phyloP scores from a whole-genome alignment of 495 filamentous ascomycete genomes.

The Neurospora tetraspora region DNA sequence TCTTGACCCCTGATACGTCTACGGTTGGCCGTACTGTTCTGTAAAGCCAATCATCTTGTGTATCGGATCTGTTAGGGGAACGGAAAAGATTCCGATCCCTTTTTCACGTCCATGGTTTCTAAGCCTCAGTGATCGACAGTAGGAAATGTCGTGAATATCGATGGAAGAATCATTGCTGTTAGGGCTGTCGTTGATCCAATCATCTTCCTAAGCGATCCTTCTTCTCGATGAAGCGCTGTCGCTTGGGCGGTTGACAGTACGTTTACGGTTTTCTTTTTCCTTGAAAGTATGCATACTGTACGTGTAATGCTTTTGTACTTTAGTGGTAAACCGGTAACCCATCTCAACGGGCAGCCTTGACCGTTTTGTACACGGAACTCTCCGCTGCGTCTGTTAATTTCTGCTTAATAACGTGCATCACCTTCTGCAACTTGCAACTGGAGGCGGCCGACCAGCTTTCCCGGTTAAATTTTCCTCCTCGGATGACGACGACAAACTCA shows the following conservation, averaged over 20 bases:
- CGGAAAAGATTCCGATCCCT: neutral
- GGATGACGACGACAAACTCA: neutral
- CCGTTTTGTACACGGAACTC: neutral
- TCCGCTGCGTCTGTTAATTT: neutral
- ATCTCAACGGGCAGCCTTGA: neutral
- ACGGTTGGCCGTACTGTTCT: neutral
- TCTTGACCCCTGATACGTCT: neutral
- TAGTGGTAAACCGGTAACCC: neutral
- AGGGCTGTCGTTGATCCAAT: neutral
- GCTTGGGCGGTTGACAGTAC: neutral
- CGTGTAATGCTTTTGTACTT: neutral
- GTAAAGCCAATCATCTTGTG: neutral
- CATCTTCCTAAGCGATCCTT: neutral
- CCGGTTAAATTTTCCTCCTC: neutral
- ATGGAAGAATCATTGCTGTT: neutral
- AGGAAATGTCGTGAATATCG: neutral
- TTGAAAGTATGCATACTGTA: neutral
- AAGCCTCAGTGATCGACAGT: neutral
- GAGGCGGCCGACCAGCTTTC: neutral
- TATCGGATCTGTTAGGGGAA: neutral
- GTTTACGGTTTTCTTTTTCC: neutral
- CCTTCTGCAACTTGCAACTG: neutral
- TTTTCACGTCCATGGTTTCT: neutral
- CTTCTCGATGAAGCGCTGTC: neutral
- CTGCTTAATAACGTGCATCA: neutral